Base-by-base conservation (phyloP, 768 basidiomycete genomes). In the Dioszegia aurantiaca region DNA sequence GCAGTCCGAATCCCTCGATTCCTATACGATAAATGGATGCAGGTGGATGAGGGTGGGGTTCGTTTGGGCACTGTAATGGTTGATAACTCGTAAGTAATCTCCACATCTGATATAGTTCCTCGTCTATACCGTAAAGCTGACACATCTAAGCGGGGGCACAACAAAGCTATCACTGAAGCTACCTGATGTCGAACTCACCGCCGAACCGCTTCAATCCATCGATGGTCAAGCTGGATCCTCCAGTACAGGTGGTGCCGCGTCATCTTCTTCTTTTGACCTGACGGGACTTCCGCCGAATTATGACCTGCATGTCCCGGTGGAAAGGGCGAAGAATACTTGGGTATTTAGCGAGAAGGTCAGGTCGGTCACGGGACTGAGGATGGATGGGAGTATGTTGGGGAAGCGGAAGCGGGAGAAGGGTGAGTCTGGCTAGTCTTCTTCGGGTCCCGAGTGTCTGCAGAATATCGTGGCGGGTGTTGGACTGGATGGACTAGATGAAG, bases 231-330 rank as follows among this genome's bases (percentile, higher is more conserved):
- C 59, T n/a, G 47, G 79, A 6, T 33, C 33, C 6, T 79, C 48
- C 82, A 81, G 44, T 81, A 12, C 33, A 23, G 41, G 5, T 28
- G 39, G 45, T 30, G 41, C 19, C 6, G 16, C 28, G 30, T 16
- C 21, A 49, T 36, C 42, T 11, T 39, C 63, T 31, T 78, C 26
- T 11, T 75, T 72, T 37, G 59, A 69, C 21, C 65, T 63, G n/a
- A 43, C 58, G 0, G 64, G 64, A 19, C 65, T 79, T 21, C 77
- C 78, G 4, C 87, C 87, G 67, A 83, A 85, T 75, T 97, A 90
- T 78, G 88, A 90, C 65, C 81, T 97, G 31, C 86, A 89, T 41
- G 89, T 94, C 84, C 85, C 90, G 41, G 87, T 89, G 61, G 86
- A 89, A 61, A 77, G 83, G 30, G 87, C 89, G 9, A 87, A 59